Evolutionary conservation across 2,329 filamentous ascomycete species (phyloP), one percentile per base, ranked within the genome.

Genomic region (Esteya vermicola): DNA sequence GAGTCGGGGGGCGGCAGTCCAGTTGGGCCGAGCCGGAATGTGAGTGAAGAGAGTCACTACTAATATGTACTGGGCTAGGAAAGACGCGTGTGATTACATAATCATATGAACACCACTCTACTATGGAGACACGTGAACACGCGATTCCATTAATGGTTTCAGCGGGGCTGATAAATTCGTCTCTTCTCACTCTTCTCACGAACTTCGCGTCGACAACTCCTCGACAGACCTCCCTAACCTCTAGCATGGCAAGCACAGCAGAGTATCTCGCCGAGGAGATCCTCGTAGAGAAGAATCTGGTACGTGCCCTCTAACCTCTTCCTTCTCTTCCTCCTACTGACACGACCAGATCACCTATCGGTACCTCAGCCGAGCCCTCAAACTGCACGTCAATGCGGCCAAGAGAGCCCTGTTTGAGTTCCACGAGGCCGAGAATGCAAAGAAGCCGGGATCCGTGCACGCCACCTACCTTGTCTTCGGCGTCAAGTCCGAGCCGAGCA

Each of bases 321-420:
- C 12, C 3, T 4, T 7, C 10, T 16, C 9, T 26, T 21, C n/a
- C n/a, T 12, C 23, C n/a, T 23, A 27, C 23, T 43, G 43, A 43
- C 46, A 33, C 43, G 30, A 19, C 14, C 12, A 93, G 86, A 70
- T 94, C 52, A 93, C 84, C 38, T 96, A 95, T 64, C 80, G 86
- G 38, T 67, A 81, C 36, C 63, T 98, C 45, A 91, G 86, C 59
- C 75, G 89, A 52, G 81, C 79, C 30, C 61, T 95, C 40, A 81
- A 85, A 52, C 71, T 94, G 33, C 82, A 95, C 56, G 80, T 83
- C 57, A 91, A 93, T 54, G 67, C 72, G 33, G 91, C 91, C 12
- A 98, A 98, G 60, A 78, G 81, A 57, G 93, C 91, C 73, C 75
- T 88, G 14, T 93, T 75, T 59, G 83, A 93, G 25, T 96, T 93